Base-by-base conservation (phyloP, 495 filamentous ascomycete species). In the Glarea lozoyensis region DNA sequence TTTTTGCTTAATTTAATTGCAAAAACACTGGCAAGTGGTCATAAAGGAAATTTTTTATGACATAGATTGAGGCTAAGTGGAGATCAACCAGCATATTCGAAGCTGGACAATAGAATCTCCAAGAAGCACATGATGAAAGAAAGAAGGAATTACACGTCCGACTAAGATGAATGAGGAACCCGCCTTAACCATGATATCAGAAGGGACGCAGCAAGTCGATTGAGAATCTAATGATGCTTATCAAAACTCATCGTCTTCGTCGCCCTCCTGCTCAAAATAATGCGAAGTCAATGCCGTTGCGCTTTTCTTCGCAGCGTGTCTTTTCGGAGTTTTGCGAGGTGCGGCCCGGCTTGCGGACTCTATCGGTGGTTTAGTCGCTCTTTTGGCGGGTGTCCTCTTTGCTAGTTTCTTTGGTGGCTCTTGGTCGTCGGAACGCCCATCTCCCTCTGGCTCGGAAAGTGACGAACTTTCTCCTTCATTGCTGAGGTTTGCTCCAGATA, bases 211-310 rank as follows among this genome's bases (percentile, higher is more conserved):
- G n/a, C n/a, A n/a, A n/a, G n/a, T n/a, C n/a, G n/a, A n/a, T n/a
- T n/a, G n/a, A n/a, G n/a, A 7, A 29, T 29, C 25, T 6, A 16
- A 13, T 11, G 12, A 6, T 7, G n/a, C 4, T 7, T 16, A 34
- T 34, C 17, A 11, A 13, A 17, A 19, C 20, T 37, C 35, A 21
- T 46, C 42, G 22, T 50, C 46, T n/a, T 56, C 43, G 18, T 51
- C 50, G 12, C 48, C 51, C 6, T 37, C 41, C 23, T 58, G 41
- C 39, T 52, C 45, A 37, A 60, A 61, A 37, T 55, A 63, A 30
- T 55, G 50, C 17, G 49, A 58, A 33, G 24, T 54, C 10, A 60
- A 36, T 10, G 42, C 53, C 10, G 37, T 52, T 36, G 47, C 40
- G 25, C 52, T 55, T 37, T 54, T 49, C 54, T 34, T 49, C 15